Evolutionary conservation across 2,329 filamentous ascomycete genomes (phyloP), one percentile per base, ranked within the genome.

Genomic region (Endocalyx cinctus): DNA sequence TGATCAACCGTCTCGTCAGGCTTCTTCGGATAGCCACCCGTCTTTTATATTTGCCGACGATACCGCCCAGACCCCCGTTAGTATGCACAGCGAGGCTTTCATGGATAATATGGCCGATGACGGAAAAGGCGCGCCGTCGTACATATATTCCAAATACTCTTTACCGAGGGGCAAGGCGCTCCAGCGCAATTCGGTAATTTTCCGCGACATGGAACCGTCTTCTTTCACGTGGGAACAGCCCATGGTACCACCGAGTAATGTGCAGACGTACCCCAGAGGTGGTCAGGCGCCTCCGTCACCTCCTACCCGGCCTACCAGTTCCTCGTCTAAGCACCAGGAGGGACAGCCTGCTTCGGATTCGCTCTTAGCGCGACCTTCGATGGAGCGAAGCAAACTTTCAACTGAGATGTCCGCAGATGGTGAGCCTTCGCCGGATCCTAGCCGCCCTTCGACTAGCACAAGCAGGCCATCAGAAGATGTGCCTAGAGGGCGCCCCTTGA

Each of bases 111-210:
- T 43, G 50, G 58, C 27, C 2, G 75, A 74, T 6, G 60, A 74
- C 5, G 59, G 48, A 12, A 66, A 51, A 42, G 63, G 70, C 2
- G 75, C 79, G 3, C 72, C 83, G 1, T 87, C 88, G 0, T 94
- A 94, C 55, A 84, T 86, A 12, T 92, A 96, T 56, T 82, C 87
- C 6, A 94, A 85, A 39, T 95, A 88, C 52, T 68, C 77, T 2
- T 68, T 97, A 18, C 90, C 92, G 1, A 77, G 90, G 41, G 90
- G 90, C 11, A 86, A 92, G 55, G 72, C 74, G 20, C 62, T 94
- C 6, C 82, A 94, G 41, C 74, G 87, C 38, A 72, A 77, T 25
- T 82, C 82, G 2, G 57, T 72, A 10, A 66, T 79, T 10, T 73
- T 79, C 37, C 64, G 70, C 10, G 78, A 81, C 38, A 61, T 63